phyloP scores from a whole-genome alignment of 805 yeast species.

The Teunomyces stri region DNA sequence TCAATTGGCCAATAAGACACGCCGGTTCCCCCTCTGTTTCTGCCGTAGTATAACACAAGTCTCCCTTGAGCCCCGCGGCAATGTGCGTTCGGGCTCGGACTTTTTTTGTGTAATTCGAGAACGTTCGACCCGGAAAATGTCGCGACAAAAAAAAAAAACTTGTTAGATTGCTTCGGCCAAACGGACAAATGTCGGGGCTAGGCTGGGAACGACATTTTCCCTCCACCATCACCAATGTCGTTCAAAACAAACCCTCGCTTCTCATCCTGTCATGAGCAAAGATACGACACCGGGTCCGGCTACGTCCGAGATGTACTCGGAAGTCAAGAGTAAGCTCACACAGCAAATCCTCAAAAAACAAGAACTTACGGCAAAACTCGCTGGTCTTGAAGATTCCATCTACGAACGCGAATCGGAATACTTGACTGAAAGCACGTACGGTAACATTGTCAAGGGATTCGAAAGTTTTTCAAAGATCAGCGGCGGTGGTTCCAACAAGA shows the following conservation, averaged over 20 bases:
- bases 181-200: not conserved
- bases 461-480: constrained; percentile 67
- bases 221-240: not conserved
- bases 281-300: constrained; percentile 12
- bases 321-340: constrained; percentile 62
- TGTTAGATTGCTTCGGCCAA: not conserved
- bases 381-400: constrained; percentile 69
- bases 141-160: not conserved
- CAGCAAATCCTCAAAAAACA: constrained; percentile 61
- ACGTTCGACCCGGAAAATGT: constrained; percentile 5
- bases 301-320: constrained; percentile 54
- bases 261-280: constrained; percentile 3
- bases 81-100: constrained; percentile 13
- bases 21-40: not conserved
- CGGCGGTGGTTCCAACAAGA: constrained; percentile 34
- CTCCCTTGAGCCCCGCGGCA: not conserved
- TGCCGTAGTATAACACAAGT: not conserved
- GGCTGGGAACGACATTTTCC: not conserved
- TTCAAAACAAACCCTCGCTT: not conserved
- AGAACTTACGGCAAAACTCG: constrained; percentile 61
- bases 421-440: constrained; percentile 66
- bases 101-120: constrained; percentile 4
- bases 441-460: constrained; percentile 89
- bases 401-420: constrained; percentile 77
- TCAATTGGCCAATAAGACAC: not conserved